phyloP scores from a whole-genome alignment of 306 rosid genomes.

The Boehmeria nivea region DNA sequence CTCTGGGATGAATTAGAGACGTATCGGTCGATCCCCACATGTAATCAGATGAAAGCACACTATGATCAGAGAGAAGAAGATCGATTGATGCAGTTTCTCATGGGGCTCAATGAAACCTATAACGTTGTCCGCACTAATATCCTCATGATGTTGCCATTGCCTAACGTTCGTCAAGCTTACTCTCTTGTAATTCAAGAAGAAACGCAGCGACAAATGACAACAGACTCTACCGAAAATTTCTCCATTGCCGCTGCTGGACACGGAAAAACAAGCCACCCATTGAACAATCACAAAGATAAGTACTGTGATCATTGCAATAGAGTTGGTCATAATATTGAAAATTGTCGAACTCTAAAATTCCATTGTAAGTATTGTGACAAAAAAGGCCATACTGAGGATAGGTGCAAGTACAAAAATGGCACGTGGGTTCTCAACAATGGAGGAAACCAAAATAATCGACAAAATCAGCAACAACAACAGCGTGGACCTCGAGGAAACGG shows the following conservation, averaged over 20 bases:
- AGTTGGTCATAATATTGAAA: conserved; percentile 21
- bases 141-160: conserved; percentile 26
- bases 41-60: conserved; percentile 21
- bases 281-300: conserved; percentile 1
- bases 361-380: conserved; percentile 15
- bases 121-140: conserved; percentile 11
- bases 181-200: conserved; percentile 15
- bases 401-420: conserved; percentile 18
- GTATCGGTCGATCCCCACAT: neutral
- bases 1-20: conserved; percentile 8
- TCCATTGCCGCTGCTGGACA: conserved; percentile 17
- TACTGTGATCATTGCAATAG: conserved; percentile 17
- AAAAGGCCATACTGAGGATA: conserved; percentile 21
- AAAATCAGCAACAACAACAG: neutral
- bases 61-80: conserved; percentile 18
- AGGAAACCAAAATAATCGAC: neutral
- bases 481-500: neutral
- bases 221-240: conserved; percentile 8
- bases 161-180: conserved; percentile 19
- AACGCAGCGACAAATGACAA: conserved; percentile 17
- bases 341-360: conserved; percentile 19
- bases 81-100: conserved; percentile 26
- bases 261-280: neutral
- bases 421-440: conserved; percentile 1
- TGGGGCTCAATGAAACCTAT: conserved; percentile 27